Base-by-base conservation (phyloP, 352 stramenopile genomes). In the Peronosclerospora sorghi region DNA sequence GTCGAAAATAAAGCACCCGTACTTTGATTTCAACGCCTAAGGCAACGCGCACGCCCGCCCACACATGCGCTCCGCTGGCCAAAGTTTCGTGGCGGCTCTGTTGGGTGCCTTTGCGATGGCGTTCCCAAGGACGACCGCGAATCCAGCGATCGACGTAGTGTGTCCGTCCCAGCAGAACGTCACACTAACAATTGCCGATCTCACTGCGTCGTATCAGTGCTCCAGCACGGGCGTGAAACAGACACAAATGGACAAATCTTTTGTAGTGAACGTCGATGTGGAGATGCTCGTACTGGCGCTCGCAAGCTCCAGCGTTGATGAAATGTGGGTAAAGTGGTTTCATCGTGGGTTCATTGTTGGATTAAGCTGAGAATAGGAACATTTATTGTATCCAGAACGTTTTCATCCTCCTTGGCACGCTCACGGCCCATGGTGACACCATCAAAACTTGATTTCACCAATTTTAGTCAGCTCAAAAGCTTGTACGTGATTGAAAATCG, bases 21-120 rank as follows among this genome's bases (percentile, higher is more conserved):
- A 56, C 45, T 65, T 61, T 39, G n/a, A 45, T 60, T 60, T 32
- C 21, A 39, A 58, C 48, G 43, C 54, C 55, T 45, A n/a, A 34
- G 27, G 18, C 21, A n/a, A n/a, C n/a, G n/a, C n/a, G n/a, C n/a
- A n/a, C n/a, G n/a, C n/a, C 13, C 20, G 14, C 20, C 19, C 13
- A 18, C 46, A 28, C 19, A 67, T 64, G 58, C 45, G 53, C 19
- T 42, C 44, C 29, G 36, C 28, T 18, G 17, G 35, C 46, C 13
- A 36, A 40, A 56, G 41, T 26, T 49, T 48, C 45, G 20, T 27
- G 21, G 32, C 23, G 37, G 29, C 20, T 15, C 23, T 51, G 18
- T 26, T 60, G 32, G 37, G 19, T 5, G 28, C 18, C 0, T 23
- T 28, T 2, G 19, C 14, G 5, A 1, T 48, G n/a, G 32, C 18